These are phyloP conservation scores for Physocladia obscura DNA, from an alignment of 192 early-diverging fungal genomes.

Conservation along the genomic window DNA sequence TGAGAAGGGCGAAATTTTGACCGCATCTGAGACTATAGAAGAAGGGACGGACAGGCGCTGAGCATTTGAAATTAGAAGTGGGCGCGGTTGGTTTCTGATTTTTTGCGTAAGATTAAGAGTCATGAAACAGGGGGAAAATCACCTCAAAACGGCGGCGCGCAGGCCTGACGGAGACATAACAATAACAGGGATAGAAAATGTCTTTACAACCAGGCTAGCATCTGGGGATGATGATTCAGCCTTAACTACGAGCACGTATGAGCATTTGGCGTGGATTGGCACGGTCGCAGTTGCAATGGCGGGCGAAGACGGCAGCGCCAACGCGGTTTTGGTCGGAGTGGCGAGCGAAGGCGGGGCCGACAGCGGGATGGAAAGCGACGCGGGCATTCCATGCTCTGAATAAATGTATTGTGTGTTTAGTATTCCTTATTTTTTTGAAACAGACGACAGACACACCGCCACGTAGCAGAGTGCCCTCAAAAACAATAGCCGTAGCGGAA, in stretches of 20 bases:
- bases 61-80: conserved; percentile 3
- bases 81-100: conserved; percentile 24
- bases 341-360: conserved; percentile 5
- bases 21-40: neutral
- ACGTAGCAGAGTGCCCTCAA: conserved; percentile 10
- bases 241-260: neutral
- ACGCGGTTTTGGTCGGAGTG: neutral
- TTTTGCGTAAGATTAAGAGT: neutral
- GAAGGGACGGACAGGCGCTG: neutral
- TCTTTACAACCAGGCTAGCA: neutral
- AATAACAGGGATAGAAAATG: conserved; percentile 1
- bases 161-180: conserved; percentile 19
- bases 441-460: conserved; percentile 13
- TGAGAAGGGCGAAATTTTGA: conserved; percentile 3
- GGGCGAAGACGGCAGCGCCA: neutral
- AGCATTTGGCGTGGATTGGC: conserved; percentile 5
- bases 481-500: neutral
- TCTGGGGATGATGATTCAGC: neutral
- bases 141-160: conserved; percentile 1
- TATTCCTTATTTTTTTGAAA: no score
- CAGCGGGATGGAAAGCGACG: neutral
- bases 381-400: conserved; percentile 21
- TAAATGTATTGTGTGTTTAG: neutral
- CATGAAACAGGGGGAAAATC: neutral
- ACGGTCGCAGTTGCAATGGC: neutral